Evolutionary conservation across 768 basidiomycete species (phyloP), one percentile per base, ranked within the genome.

Genomic region (Pisolithus microcarpus): DNA sequence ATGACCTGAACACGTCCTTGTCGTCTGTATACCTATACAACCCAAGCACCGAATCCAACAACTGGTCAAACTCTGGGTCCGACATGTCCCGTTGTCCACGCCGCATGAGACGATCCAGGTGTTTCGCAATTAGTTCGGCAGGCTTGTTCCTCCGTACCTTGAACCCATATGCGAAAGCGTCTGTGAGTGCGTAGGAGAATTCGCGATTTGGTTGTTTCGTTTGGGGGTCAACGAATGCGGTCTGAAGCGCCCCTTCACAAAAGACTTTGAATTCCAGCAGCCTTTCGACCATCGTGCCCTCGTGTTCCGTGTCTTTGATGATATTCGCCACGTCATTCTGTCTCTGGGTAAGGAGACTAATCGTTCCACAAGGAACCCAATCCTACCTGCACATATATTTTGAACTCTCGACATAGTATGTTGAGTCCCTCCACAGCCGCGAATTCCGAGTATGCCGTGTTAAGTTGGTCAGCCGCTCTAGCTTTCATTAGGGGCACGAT

Each of bases 71-170:
- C 28, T 76, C 78, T 13, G 63, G 69, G 51, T 91, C 85, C 26
- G 75, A 77, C 48, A 75, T 70, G 9, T 77, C 74, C 31, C 84
- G 82, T 65, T 95, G 91, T 0, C 95, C 94, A 52, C 80, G 81
- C 42, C 93, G 79, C 86, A 98, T 87, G 19, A 85, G 79, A 44
- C 75, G 77, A 67, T 98, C 94, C 44, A 98, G 73, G 64, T 91
- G 81, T 63, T 88, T 91, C 15, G 96, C 96, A 49, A 94, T 85
- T 80, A 92, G 84, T 67, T 95, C 92, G 0, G 93, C 91, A 7
- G 91, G 91, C 61, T 89, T 92, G 61, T 81, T 84, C 26, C 82
- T 77, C 40, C 85, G 79, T 2, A 78, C 75, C 63, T 83, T 84
- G 72, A 93, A 92, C 21, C 85, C 89, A 26, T 60, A 70, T 3